Base-by-base conservation (phyloP, 352 stramenopile genomes). In the Globisporangium megalacanthum region DNA sequence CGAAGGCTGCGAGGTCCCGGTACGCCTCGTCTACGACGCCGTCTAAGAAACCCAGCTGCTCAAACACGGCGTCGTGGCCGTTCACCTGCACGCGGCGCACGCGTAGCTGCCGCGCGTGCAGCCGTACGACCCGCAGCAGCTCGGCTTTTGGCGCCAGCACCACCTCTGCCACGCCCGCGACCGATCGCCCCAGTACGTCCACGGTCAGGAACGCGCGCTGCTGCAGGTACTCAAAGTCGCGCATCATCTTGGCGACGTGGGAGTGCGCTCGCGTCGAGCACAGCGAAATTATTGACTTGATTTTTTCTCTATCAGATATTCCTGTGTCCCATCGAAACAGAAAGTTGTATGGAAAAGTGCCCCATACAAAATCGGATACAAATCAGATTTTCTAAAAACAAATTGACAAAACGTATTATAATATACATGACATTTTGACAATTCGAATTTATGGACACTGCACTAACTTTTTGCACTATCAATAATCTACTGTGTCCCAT, bases 171-270 rank as follows among this genome's bases (percentile, higher is more conserved):
- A 91, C 79, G 51, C 84, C 82, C 14, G 60, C 50, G 13, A 94
- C 55, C 37, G 71, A 67, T 41, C 69, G 67, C n/a, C 73, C 75
- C 63, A 92, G 66, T 66, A 92, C 73, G 57, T 94, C 80, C 57
- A 94, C 77, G 54, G 73, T 72, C 56, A 94, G 72, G 58, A 75
- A 86, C 67, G 77, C 75, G 51, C 82, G 82, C 73, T 94, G 82
- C 66, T 94, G 81, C 65, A 94, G 69, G 60, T 92, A 92, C 65
- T 92, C 82, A 61, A 85, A 94, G 65, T 94, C 82, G 36, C 71
- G 62, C 69, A 94, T 94, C 80, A 89, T 92, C 20, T 46, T 66
- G 54, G 14, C 10, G 4, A 15, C 7, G 37, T n/a, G n/a, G n/a
- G n/a, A n/a, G n/a, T n/a, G n/a, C n/a, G n/a, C n/a, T n/a, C n/a